These are phyloP conservation scores for Exophiala xenobiotica DNA, from an alignment of 2,329 filamentous ascomycete species.

Conservation along the genomic window DNA sequence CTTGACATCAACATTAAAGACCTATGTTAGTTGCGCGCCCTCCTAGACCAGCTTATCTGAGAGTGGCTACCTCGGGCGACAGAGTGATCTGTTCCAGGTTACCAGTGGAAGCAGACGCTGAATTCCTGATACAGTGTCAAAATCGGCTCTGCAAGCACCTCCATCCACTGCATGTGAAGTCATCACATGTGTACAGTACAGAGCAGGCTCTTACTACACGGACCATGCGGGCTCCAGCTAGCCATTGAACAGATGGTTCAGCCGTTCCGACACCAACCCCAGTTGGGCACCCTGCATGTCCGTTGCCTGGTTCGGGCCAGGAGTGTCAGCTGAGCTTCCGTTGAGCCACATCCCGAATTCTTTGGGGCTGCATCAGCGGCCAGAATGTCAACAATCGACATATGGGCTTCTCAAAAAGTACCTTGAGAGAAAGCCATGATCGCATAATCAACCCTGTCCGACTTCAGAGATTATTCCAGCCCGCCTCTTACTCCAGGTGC, in stretches of 20 bases:
- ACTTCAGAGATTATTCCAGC: too few species aligned
- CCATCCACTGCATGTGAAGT: neutral
- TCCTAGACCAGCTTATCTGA: too few species aligned
- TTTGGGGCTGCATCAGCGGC: too few species aligned
- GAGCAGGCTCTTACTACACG: neutral
- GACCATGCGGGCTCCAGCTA: neutral
- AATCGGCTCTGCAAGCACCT: neutral
- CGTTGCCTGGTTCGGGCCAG: neutral
- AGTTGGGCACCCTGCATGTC: neutral
- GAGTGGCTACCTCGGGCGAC: neutral
- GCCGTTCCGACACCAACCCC: neutral
- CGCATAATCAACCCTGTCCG: too few species aligned
- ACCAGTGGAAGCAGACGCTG: neutral
- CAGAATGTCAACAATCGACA: too few species aligned
- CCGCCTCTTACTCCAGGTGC: too few species aligned
- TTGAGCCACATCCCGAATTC: too few species aligned
- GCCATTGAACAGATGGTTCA: neutral
- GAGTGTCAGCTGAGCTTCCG: neutral
- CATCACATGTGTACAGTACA: neutral
- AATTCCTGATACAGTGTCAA: neutral
- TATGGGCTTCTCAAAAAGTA: too few species aligned
- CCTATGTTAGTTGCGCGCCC: too few species aligned
- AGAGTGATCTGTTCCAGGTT: neutral
- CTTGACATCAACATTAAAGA: too few species aligned
- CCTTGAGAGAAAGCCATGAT: neutral